Base-by-base conservation (phyloP, 2,329 filamentous ascomycete genomes). In the Arthrobotrys megalospora region DNA sequence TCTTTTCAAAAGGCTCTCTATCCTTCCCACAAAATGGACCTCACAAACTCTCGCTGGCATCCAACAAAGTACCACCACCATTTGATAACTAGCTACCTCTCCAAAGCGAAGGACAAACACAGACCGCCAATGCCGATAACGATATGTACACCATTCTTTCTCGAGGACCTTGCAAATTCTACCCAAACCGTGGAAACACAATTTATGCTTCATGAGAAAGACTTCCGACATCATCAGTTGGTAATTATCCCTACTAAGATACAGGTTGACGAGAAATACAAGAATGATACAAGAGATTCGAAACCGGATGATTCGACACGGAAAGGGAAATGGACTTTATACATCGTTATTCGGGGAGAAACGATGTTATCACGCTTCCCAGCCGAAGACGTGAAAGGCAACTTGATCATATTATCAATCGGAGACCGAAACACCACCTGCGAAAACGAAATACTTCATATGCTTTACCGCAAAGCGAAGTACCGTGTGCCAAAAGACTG, bases 91-190 rank as follows among this genome's bases (percentile, higher is more conserved):
- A 72, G 38, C 62, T 72, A 68, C 21, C 67, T 78, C 8, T 63
- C 36, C 34, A 78, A 78, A 55, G 62, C 63, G 11, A 78, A 64
- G 28, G 75, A 78, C 6, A 72, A 67, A 32, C 52, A 66, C 19
- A 78, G 67, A 34, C 41, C 62, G 10, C 8, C n/a, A 5, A 52
- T 19, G 2, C 53, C 67, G 8, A 58, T 68, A 28, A 67, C 67
- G 6, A 53, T 78, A 55, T 78, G 75, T 24, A 72, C 65, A 6
- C 62, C 67, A 14, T 78, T 78, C 67, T 62, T 78, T 24, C 75
- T 78, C 52, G 75, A 78, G 32, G 75, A 78, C 34, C 52, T 78
- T 11, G 62, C 34, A 6, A 78, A 67, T 32, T 66, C 52, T 3
- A 69, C 66, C 28, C 21, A 32, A 10, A 72, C 62, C 0, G 19